phyloP scores from a whole-genome alignment of 2,329 filamentous ascomycete species.

The Arthrocladium fulminans region DNA sequence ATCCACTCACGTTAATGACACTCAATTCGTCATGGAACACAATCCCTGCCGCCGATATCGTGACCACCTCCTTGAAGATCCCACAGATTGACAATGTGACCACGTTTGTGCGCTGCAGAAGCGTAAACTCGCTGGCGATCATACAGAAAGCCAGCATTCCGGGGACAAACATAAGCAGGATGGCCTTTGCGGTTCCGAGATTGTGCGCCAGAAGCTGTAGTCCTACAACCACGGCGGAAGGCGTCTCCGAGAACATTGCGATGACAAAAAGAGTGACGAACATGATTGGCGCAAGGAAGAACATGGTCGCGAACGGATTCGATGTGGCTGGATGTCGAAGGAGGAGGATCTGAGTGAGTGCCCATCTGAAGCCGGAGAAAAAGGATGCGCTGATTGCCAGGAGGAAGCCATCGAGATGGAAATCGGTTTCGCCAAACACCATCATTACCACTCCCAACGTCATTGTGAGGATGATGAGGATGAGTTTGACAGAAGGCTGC shows the following conservation, averaged over 20 bases:
- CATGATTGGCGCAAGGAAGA: conserved; percentile 97
- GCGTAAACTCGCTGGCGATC: conserved; percentile 91
- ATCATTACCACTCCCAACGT: conserved; percentile 92
- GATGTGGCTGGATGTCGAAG: conserved; percentile 88
- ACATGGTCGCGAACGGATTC: conserved; percentile 94
- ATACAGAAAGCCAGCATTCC: conserved; percentile 89
- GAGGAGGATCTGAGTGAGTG: conserved; percentile 92
- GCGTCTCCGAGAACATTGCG: conserved; percentile 77
- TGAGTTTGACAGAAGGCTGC: conserved; percentile 72
- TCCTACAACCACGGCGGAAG: conserved; percentile 57
- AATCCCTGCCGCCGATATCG: conserved; percentile 77
- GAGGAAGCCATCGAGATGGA: conserved; percentile 75
- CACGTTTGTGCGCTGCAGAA: conserved; percentile 88
- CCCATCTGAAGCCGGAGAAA: conserved; percentile 95
- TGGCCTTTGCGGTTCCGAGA: conserved; percentile 59
- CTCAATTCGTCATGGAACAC: conserved; percentile 86
- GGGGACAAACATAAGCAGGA: conserved; percentile 75
- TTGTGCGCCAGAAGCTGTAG: conserved; percentile 54
- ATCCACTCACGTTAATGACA: conserved; percentile 73
- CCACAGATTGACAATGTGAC: conserved; percentile 94
- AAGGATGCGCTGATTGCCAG: conserved; percentile 90
- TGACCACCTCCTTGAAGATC: conserved; percentile 98
- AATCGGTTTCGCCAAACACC: conserved; percentile 90
- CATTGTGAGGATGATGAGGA: conserved; percentile 84
- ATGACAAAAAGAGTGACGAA: conserved; percentile 72